These are phyloP conservation scores for Calonectria pauciramosa DNA, from an alignment of 2,329 filamentous ascomycete genomes.

Conservation along the genomic window DNA sequence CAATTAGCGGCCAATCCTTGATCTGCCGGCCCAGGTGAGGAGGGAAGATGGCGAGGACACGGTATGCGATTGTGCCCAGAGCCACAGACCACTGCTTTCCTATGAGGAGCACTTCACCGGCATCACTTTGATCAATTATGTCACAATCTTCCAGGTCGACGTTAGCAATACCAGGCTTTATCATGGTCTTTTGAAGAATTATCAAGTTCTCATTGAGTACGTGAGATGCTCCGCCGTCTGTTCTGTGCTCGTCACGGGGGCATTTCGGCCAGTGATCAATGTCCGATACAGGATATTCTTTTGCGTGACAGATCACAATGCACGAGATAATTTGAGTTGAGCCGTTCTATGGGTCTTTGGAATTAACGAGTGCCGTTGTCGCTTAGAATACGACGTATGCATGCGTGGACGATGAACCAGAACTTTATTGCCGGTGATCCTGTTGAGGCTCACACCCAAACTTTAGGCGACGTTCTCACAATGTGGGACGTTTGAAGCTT, in stretches of 20 bases:
- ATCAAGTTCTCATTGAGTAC: background rate
- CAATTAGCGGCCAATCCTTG: background rate
- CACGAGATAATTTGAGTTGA: background rate
- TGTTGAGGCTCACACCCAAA: background rate
- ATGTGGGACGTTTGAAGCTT: background rate
- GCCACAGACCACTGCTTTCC: background rate
- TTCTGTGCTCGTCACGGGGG: background rate
- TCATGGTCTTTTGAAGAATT: background rate
- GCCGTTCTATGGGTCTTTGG: background rate
- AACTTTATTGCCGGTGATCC: background rate
- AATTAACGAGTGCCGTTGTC: background rate
- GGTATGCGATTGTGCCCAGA: background rate
- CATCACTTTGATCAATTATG: background rate
- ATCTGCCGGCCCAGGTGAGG: background rate
- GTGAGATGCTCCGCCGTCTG: background rate
- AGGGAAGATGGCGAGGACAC: background rate
- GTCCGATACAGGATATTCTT: background rate
- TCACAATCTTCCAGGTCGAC: background rate
- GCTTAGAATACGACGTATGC: background rate
- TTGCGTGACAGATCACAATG: background rate
- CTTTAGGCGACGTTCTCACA: background rate
- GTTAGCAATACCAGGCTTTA: background rate
- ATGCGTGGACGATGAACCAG: background rate
- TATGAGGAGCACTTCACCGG: background rate
- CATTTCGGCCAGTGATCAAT: background rate